A percentile compares a stretch with the other conserved stretches of the same genome.
Conservation (phyloP, 768 basidiomycete genomes). For the Cystobasidiopsis lactophilus region DNA sequence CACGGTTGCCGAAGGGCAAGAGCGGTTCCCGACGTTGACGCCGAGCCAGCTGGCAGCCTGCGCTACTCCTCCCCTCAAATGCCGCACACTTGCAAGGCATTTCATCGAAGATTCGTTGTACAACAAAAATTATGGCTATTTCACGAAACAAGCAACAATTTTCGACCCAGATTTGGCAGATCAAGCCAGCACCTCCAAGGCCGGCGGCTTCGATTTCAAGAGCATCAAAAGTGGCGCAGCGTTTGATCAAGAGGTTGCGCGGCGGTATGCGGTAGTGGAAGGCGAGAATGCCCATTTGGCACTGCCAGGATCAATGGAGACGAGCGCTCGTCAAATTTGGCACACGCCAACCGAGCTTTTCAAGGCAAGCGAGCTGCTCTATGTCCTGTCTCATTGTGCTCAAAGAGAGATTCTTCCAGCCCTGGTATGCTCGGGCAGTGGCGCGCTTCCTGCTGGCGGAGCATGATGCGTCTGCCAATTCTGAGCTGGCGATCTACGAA, state of each 20-base stretch:
- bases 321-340: constrained; percentile 79
- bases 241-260: neutral
- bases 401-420: constrained; percentile 33
- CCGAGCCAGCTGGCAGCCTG: constrained; percentile 43
- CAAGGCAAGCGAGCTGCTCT: constrained; percentile 39
- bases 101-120: constrained; percentile 93
- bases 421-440: constrained; percentile 79
- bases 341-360: constrained; percentile 96
- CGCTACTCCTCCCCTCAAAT: constrained; percentile 44
- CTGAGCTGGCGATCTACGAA: constrained; percentile 89
- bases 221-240: constrained; percentile 10
- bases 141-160: constrained; percentile 76
- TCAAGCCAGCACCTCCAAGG: neutral
- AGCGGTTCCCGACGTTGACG: constrained; percentile 41
- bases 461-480: constrained; percentile 90
- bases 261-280: constrained; percentile 44
- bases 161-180: constrained; percentile 30
- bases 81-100: constrained; percentile 86
- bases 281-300: constrained; percentile 25
- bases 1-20: constrained; percentile 7
- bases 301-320: constrained; percentile 26
- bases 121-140: constrained; percentile 95
- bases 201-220: neutral
- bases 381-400: neutral
- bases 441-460: constrained; percentile 72